These are phyloP conservation scores for Aspergillus saccharolyticus DNA, from an alignment of 495 filamentous ascomycete species.

Conservation along the genomic window DNA sequence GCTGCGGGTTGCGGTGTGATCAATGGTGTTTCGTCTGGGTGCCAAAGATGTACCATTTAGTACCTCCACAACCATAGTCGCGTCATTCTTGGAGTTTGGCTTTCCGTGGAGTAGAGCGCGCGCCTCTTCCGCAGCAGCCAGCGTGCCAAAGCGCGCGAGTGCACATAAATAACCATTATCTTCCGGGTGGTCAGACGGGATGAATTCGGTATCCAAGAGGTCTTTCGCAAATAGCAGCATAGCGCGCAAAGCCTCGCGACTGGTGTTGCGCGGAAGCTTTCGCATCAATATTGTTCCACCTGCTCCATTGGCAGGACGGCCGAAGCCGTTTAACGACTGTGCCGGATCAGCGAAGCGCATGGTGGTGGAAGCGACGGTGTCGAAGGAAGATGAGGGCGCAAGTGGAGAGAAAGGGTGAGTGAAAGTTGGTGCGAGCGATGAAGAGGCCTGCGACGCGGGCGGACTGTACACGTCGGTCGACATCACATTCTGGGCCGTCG, in stretches of 20 bases:
- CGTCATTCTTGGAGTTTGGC: constrained; percentile 66
- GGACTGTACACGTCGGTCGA: constrained; percentile 47
- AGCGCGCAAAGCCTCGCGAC: constrained; percentile 64
- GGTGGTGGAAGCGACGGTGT: constrained; percentile 38
- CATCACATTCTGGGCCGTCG: constrained; percentile 49
- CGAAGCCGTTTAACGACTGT: constrained; percentile 44
- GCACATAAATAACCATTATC: constrained; percentile 71
- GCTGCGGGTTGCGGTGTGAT: constrained; percentile 48
- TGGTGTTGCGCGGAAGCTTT: constrained; percentile 68
- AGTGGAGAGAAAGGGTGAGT: constrained; percentile 43
- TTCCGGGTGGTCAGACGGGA: constrained; percentile 58
- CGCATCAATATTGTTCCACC: constrained; percentile 63
- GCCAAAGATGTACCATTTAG: constrained; percentile 39
- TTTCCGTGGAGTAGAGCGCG: constrained; percentile 75
- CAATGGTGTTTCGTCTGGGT: constrained; percentile 56
- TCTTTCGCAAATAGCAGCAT: constrained; percentile 88
- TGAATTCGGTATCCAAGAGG: constrained; percentile 66
- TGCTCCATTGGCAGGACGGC: constrained; percentile 30
- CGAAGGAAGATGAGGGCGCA: constrained; percentile 39
- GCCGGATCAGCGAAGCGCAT: constrained; percentile 48
- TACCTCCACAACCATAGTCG: constrained; percentile 76
- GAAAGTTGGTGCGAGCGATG: constrained; percentile 36
- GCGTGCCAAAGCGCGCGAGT: constrained; percentile 66
- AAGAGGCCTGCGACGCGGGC: constrained; percentile 36
- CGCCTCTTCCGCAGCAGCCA: constrained; percentile 71